Conservation (phyloP, 163 green algal genomes). For the Scenedesmus sp. region DNA sequence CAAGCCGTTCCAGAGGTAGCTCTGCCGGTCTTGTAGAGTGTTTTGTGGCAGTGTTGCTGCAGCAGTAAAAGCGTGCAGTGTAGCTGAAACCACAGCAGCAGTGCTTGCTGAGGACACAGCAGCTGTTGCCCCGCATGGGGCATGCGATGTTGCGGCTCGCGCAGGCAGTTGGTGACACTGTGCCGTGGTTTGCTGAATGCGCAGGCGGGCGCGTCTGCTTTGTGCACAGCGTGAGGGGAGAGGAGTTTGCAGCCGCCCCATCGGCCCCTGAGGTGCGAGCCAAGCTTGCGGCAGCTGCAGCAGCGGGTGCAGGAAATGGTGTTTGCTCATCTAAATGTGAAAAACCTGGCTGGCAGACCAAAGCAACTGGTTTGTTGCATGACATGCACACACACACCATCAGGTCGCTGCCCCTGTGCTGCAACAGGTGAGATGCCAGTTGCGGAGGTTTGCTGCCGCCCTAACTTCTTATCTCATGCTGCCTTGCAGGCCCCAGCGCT, state of each 20-base stretch:
- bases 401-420: background rate
- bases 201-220: slow-evolving; percentile 13
- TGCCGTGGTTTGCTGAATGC: background rate
- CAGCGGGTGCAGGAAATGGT: background rate
- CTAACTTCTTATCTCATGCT: background rate
- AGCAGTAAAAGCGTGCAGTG: too few relatives aligned
- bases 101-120: background rate
- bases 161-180: too few relatives aligned
- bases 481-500: background rate
- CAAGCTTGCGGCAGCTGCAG: background rate
- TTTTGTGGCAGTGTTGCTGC: too few relatives aligned
- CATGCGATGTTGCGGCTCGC: too few relatives aligned
- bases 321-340: too few relatives aligned
- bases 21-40: too few relatives aligned
- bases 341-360: background rate
- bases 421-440: background rate
- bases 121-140: background rate
- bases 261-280: background rate
- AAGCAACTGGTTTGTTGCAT: too few relatives aligned
- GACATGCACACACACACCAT: background rate
- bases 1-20: too few relatives aligned
- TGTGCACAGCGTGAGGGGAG: slow-evolving; percentile 6
- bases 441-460: background rate
- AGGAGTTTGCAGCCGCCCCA: background rate
- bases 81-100: background rate